These are phyloP conservation scores for Petunia secreta DNA, from an alignment of 257 asterid species.

Conservation along the genomic window DNA sequence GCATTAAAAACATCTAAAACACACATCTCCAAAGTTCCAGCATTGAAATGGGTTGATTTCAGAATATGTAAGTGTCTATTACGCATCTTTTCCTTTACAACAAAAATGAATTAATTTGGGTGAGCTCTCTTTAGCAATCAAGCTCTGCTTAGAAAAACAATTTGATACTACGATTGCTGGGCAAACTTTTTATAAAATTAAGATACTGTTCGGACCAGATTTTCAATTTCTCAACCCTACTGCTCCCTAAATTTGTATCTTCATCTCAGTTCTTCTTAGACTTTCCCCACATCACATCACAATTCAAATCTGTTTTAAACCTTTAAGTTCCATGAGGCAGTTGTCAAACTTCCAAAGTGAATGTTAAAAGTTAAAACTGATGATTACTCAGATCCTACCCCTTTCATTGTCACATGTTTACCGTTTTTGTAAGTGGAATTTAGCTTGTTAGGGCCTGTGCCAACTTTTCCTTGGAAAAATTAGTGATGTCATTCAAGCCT, in stretches of 20 bases:
- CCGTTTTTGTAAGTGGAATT: neutral
- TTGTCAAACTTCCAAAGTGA: neutral
- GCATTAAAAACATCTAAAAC: no score
- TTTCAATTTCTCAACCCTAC: neutral
- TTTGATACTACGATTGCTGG: no score
- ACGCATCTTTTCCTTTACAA: no score
- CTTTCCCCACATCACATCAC: neutral
- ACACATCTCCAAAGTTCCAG: no score
- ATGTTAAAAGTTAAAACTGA: neutral
- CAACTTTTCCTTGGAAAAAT: neutral
- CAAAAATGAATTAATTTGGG: no score
- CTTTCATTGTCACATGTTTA: neutral
- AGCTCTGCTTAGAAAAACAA: no score
- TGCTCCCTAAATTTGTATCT: conserved; percentile 7
- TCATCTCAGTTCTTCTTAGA: neutral
- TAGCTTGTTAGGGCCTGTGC: neutral
- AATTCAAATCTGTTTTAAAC: neutral
- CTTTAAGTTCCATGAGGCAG: neutral
- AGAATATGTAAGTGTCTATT: neutral
- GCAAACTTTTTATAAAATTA: no score
- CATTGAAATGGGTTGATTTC: no score
- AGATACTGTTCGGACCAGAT: neutral
- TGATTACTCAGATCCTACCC: neutral
- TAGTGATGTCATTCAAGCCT: neutral
- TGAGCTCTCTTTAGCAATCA: no score